Evolutionary conservation across 2,329 filamentous ascomycete genomes (phyloP).

Genomic region (Colletotrichum agaves): DNA sequence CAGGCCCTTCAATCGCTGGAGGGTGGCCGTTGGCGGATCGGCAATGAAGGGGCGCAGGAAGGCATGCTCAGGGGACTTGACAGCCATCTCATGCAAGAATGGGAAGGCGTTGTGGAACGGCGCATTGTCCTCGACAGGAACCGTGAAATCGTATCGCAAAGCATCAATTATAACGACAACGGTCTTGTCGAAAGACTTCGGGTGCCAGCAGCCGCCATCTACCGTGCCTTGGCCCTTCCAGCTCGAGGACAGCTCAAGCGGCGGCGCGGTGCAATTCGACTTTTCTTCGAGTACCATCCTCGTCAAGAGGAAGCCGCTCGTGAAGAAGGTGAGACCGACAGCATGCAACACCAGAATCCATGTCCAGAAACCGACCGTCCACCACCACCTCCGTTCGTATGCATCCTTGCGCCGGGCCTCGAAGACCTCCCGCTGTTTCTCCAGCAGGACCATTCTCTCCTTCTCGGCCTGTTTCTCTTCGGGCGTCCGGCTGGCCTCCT

Average conservation of each 20-base stretch:
- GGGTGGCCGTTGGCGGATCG: slow-evolving; percentile 92
- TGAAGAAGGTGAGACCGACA: slow-evolving; percentile 90
- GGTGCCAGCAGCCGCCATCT: slow-evolving; percentile 90
- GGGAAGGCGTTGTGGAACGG: slow-evolving; percentile 89
- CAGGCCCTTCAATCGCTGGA: slow-evolving; percentile 91
- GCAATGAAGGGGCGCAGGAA: slow-evolving; percentile 96
- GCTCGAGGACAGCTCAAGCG: slow-evolving; percentile 61
- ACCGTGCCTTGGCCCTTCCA: slow-evolving; percentile 56
- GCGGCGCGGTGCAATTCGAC: slow-evolving; percentile 75
- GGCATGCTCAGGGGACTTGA: slow-evolving; percentile 79
- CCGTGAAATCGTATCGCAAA: slow-evolving; percentile 94
- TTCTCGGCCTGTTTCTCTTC: slow-evolving; percentile 42
- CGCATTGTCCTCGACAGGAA: slow-evolving; percentile 72
- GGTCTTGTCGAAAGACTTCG: slow-evolving; percentile 91
- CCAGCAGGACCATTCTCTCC: slow-evolving; percentile 50
- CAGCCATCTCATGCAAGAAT: slow-evolving; percentile 84
- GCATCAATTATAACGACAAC: slow-evolving; percentile 93
- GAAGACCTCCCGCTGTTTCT: slow-evolving; percentile 58
- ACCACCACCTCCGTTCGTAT: slow-evolving; percentile 65
- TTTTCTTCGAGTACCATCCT: slow-evolving; percentile 82
- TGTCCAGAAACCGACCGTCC: slow-evolving; percentile 74
- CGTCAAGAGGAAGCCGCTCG: slow-evolving; percentile 92
- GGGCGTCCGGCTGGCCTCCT: slow-evolving; percentile 49
- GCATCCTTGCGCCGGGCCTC: slow-evolving; percentile 59
- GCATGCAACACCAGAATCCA: slow-evolving; percentile 80